Evolutionary conservation across 2,329 filamentous ascomycete species (phyloP), one percentile per base, ranked within the genome.

Genomic region (Claviceps arundinis): DNA sequence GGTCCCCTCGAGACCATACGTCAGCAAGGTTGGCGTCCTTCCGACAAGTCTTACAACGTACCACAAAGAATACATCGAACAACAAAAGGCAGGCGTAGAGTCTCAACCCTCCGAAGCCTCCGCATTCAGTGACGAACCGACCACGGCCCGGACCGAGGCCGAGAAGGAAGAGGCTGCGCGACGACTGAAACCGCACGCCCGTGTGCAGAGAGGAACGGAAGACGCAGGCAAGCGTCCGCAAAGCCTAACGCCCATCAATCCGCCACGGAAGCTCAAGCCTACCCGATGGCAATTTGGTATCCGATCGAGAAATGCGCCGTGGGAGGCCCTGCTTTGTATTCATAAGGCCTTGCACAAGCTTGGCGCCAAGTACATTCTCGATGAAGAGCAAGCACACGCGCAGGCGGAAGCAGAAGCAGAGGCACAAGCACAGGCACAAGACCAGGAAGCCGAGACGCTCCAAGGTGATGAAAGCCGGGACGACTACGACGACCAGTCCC

Each of bases 201-300:
- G 85, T 46, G 85, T 80, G 56, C 77, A 85, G 51, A 68, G 85
- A 26, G 81, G 82, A 50, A 69, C 89, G 2, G 85, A 91, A 56
- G 83, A 78, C 62, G 75, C 68, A 52, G 78, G 63, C 63, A 78
- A 70, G 57, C 74, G 79, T 40, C 81, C 81, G 3, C 77, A 81
- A 53, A 74, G 76, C 19, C 75, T 84, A 71, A 84, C 81, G 2
- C 80, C 80, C 0, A 77, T 82, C 47, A 70, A 74, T 50, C 80
- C 82, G 2, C 66, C 73, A 3, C 89, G 87, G 71, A 89, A 87
- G 66, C 70, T 76, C 5, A 89, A 87, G 62, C 86, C 86, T 1
- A 87, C 90, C 16, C 88, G 91, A 58, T 98, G 93, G 93, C 93
- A 98, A 65, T 98, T 98, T 64, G 93, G 93, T 52, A 98, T 98